A percentile compares a stretch with the other conserved stretches of the same genome.
Evolutionary conservation across 768 basidiomycete species (phyloP).

Genomic region (Rhodotorula sphaerocarpa): DNA sequence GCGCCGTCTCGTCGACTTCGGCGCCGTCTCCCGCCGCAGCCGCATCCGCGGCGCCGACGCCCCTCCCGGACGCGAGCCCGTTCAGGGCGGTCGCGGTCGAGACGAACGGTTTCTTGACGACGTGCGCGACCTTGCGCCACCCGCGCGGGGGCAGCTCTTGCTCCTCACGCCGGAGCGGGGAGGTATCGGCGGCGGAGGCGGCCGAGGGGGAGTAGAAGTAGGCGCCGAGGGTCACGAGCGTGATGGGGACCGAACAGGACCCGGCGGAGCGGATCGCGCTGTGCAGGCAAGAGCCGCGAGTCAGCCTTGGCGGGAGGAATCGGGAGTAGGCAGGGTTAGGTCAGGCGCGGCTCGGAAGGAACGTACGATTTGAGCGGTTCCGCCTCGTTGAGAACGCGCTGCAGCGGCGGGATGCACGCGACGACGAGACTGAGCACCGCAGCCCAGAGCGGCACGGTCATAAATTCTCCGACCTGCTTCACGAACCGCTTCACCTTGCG

Average conservation of each 20-base stretch:
- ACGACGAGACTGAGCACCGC: conserved; percentile 35
- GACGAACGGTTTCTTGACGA: conserved; percentile 5
- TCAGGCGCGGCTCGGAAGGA: background rate
- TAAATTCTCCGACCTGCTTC: conserved; percentile 39
- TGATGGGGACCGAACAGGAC: conserved; percentile 75
- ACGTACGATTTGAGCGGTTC: conserved; percentile 43
- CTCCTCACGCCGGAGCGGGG: conserved; percentile 10
- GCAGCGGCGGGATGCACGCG: conserved; percentile 62
- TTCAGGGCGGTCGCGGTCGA: background rate
- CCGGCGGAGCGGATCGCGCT: conserved; percentile 59
- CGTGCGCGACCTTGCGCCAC: conserved; percentile 3
- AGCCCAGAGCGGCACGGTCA: conserved; percentile 76
- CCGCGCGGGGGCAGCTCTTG: conserved; percentile 29
- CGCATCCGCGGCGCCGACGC: too few relatives aligned
- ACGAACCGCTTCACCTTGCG: conserved; percentile 28
- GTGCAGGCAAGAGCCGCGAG: background rate
- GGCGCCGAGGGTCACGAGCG: conserved; percentile 81
- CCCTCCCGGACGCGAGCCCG: too few relatives aligned
- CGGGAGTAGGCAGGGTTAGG: too few relatives aligned
- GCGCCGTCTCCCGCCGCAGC: too few relatives aligned
- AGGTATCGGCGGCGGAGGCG: conserved; percentile 20
- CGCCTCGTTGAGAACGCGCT: conserved; percentile 56
- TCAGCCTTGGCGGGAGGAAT: too few relatives aligned
- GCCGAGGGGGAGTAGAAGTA: conserved; percentile 58
- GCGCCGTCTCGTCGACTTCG: too few relatives aligned